Base-by-base conservation (phyloP, 2,329 filamentous ascomycete species). In the Talaromyces sp. region DNA sequence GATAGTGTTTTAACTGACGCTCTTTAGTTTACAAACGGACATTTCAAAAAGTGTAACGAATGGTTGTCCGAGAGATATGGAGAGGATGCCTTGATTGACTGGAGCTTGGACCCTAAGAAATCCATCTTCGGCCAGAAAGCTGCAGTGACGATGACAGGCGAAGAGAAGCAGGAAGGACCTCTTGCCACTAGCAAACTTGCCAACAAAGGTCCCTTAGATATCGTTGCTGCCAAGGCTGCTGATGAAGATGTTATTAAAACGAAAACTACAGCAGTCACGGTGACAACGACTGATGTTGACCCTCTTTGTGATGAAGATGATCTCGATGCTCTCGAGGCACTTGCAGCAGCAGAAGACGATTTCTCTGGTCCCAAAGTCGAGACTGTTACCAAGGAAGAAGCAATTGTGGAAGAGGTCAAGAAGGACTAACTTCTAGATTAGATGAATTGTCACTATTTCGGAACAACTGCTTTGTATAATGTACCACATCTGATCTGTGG, bases 21-120 rank as follows among this genome's bases (percentile, higher is more conserved):
- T 49, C 11, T 68, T n/a, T 63, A 82, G 77, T 78, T 82, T 43
- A 73, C 74, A 53, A 80, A 80, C 51, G 77, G 76, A 22, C 80
- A 81, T 70, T 82, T 82, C 71, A 80, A 79, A 68, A 81, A 81
- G 68, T 79, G 81, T 73, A 80, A 84, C 61, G 70, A 78, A 34
- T 99, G 95, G 95, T 82, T 99, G 25, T 81, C 85, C 62, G 77
- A 84, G 70, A 84, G 90, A 65, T 97, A 98, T 77, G 95, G 95
- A 0, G 81, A 85, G n/a, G 89, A 89, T 2, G 89, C 87, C 1
- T 86, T 88, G 72, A 93, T 99, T 72, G 90, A 98, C 76, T 99
- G 95, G 94, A 88, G 90, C 74, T 74, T 89, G 67, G 81, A 85
- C 56, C 72, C 76, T 1, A 67, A 64, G 36, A 67, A 67, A 31